Evolutionary conservation across 2,329 filamentous ascomycete genomes (phyloP).

Genomic region (Tolypocladium capitatum): DNA sequence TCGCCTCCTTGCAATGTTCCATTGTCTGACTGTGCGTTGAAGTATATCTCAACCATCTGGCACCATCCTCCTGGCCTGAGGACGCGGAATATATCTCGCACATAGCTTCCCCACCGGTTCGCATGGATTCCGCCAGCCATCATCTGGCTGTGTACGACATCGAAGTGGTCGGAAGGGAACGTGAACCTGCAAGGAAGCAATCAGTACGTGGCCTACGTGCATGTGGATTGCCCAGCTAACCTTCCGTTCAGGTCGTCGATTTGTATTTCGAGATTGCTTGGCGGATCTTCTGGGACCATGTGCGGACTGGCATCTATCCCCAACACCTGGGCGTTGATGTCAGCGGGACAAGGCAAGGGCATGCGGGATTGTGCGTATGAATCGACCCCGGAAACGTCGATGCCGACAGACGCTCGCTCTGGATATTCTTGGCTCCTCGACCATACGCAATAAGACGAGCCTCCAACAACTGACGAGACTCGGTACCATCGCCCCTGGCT

Average conservation of each 20-base stretch:
- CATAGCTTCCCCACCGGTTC: conserved; percentile 60
- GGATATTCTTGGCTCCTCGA: neutral
- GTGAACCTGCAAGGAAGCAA: conserved; percentile 36
- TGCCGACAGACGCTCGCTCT: neutral
- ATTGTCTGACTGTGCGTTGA: conserved; percentile 75
- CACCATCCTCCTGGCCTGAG: conserved; percentile 70
- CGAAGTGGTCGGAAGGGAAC: conserved; percentile 59
- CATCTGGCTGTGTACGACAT: conserved; percentile 70
- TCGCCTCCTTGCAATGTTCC: conserved; percentile 56
- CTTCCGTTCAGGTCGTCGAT: conserved; percentile 58
- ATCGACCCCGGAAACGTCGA: neutral
- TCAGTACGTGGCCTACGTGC: neutral
- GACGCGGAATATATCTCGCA: conserved; percentile 61
- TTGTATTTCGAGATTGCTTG: conserved; percentile 57
- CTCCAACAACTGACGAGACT: neutral
- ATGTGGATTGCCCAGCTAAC: conserved; percentile 20
- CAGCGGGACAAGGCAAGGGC: neutral
- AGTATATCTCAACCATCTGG: conserved; percentile 80
- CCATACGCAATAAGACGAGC: neutral
- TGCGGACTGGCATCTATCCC: conserved; percentile 61
- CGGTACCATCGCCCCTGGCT: neutral
- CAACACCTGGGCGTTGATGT: conserved; percentile 39
- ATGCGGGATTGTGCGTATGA: neutral
- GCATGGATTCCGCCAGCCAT: conserved; percentile 59
- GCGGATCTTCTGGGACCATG: conserved; percentile 50